Conservation (phyloP, 768 basidiomycete genomes). For the Candolleomyces aberdarensis region DNA sequence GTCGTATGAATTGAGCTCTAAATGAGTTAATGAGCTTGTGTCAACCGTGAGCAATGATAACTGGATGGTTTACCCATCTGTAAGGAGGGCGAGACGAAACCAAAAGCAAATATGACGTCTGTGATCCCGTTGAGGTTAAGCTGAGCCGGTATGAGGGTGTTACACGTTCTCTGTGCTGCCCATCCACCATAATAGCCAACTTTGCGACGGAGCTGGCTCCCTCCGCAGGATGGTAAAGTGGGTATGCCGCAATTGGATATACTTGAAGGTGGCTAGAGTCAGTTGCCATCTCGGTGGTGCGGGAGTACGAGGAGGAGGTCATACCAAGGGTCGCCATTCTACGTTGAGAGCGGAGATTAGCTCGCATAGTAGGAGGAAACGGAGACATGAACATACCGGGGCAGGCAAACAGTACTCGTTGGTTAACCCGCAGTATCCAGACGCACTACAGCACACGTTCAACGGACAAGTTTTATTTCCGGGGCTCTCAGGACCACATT, state of each 20-base stretch:
- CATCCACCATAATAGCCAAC: too few species aligned
- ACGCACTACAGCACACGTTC: slow-evolving; percentile 21
- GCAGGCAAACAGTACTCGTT: slow-evolving; percentile 18
- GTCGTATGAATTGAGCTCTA: slow-evolving; percentile 12
- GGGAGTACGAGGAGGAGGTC: background rate
- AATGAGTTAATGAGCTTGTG: background rate
- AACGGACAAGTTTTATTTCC: slow-evolving; percentile 18
- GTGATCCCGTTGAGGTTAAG: too few species aligned
- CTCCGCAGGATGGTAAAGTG: slow-evolving; percentile 9
- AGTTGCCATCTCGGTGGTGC: background rate
- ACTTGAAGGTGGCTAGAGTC: background rate
- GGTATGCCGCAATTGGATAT: background rate
- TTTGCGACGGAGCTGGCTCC: too few species aligned
- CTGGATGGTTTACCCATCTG: too few species aligned
- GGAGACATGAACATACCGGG: background rate
- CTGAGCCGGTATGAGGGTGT: too few species aligned
- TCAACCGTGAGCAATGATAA: too few species aligned
- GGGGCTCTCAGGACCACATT: slow-evolving; percentile 20
- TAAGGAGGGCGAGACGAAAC: too few species aligned
- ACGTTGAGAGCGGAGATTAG: background rate
- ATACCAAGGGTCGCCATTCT: background rate
- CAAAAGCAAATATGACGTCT: too few species aligned
- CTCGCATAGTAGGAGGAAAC: background rate
- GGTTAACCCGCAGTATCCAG: slow-evolving; percentile 22
- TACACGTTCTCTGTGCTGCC: too few species aligned